Evolutionary conservation across 495 filamentous ascomycete genomes (phyloP).

Genomic region (Jackrogersella minutella): DNA sequence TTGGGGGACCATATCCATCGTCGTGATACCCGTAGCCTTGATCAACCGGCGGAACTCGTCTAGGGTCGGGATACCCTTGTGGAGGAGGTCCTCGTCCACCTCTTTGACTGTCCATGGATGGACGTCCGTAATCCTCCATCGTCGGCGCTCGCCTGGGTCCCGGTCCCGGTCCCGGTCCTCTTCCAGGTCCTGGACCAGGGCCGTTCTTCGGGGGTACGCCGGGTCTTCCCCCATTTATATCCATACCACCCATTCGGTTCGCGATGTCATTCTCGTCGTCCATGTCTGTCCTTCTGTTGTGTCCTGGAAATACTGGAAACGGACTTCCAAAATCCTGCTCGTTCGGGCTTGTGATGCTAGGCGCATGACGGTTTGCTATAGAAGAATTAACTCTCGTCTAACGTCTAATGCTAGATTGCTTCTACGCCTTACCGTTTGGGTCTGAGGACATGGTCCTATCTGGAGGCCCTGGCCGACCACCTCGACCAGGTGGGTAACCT

Average conservation of each 20-base stretch:
- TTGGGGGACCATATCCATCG: slow-evolving; percentile 46
- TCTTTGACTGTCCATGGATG: slow-evolving; percentile 46
- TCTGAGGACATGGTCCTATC: slow-evolving; percentile 46
- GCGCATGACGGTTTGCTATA: slow-evolving; percentile 45
- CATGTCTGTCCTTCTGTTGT: slow-evolving; percentile 55
- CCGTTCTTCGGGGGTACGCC: slow-evolving; percentile 27
- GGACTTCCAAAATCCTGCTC: slow-evolving; percentile 69
- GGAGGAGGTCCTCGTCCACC: slow-evolving; percentile 48
- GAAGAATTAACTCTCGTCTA: slow-evolving; percentile 23
- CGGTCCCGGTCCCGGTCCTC: slow-evolving; percentile 44
- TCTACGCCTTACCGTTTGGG: slow-evolving; percentile 49
- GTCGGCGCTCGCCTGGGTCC: slow-evolving; percentile 47
- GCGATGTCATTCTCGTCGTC: slow-evolving; percentile 58
- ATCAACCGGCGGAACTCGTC: slow-evolving; percentile 50
- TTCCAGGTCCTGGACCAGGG: slow-evolving; percentile 38
- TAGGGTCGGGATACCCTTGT: slow-evolving; percentile 53
- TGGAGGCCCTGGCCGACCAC: slow-evolving; percentile 49
- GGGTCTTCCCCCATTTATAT: slow-evolving; percentile 57
- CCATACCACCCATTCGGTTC: slow-evolving; percentile 66
- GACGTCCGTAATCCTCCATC: slow-evolving; percentile 46
- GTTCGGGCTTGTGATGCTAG: slow-evolving; percentile 51
- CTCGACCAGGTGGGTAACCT: slow-evolving; percentile 52
- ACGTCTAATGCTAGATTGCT: neutral
- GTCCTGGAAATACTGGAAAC: slow-evolving; percentile 70
- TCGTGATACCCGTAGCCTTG: slow-evolving; percentile 49